A percentile compares a stretch with the other conserved stretches of the same genome.
Conservation (phyloP, 202 grass and related monocot genomes). For the Dendrocalamus latiflorus region DNA sequence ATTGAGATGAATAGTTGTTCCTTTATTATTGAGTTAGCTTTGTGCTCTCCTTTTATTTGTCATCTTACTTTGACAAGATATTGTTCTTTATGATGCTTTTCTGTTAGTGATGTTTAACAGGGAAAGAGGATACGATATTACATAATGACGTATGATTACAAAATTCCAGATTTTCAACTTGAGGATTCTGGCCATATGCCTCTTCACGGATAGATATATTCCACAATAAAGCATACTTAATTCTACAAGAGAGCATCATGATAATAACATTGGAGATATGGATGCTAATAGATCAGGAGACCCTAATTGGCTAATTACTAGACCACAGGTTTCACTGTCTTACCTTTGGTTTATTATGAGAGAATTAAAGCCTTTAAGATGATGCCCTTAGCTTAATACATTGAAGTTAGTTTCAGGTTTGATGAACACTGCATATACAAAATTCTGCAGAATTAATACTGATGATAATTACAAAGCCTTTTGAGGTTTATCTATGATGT, state of each 20-base stretch:
- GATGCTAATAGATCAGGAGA: not conserved
- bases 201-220: slow-evolving; percentile 1
- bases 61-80: not conserved
- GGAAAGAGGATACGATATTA: not conserved
- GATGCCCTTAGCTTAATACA: not conserved
- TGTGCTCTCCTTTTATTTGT: not conserved
- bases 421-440: not conserved
- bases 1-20: slow-evolving; percentile 7
- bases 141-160: not conserved
- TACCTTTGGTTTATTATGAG: not conserved
- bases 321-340: not conserved
- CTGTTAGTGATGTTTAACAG: slow-evolving; percentile 12
- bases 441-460: not conserved
- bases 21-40: not conserved
- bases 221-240: not conserved
- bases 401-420: not conserved
- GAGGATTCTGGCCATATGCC: not conserved
- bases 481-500: not conserved
- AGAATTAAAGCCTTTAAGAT: not conserved
- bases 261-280: not conserved
- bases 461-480: not conserved
- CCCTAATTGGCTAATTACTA: not conserved
- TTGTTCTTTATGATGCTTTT: slow-evolving; percentile 1
- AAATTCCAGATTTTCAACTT: not conserved
- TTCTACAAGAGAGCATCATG: slow-evolving; percentile 1